Evolutionary conservation across 495 filamentous ascomycete species (phyloP), one percentile per base, ranked within the genome.

Genomic region (Polyplosphaeria fusca): DNA sequence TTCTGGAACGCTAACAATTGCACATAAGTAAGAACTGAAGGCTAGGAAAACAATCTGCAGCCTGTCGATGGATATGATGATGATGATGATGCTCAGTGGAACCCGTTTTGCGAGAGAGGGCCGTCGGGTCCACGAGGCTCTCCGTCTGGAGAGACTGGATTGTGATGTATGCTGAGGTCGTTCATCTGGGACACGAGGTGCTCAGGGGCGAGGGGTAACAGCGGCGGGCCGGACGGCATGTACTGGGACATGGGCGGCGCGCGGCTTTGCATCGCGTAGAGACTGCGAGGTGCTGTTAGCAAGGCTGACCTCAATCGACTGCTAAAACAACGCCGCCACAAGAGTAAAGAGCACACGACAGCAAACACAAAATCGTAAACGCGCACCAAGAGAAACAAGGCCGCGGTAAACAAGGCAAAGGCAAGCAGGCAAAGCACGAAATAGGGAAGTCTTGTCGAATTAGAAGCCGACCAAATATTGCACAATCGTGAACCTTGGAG

Each of bases 101-200:
- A n/a, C n/a, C n/a, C n/a, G n/a, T 68, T 71, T 47, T 70, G 68
- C 24, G 71, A 67, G 55, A 69, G 78, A 26, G 73, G 74, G 32
- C 68, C 74, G 45, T 77, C 71, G 58, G 76, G 75, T 19, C 70
- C 73, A 49, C 76, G 68, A 28, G 66, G 55, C 49, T 78, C 75
- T 37, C 76, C 69, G 62, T 78, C 70, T 54, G 63, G 70, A 45
- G 72, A 65, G 39, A 56, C 68, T 46, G 76, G 73, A 16, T 73
- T 68, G 22, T 69, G 67, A 38, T 66, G 67, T 59, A 78, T 67
- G 62, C 74, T 74, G 61, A 77, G 67, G 39, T 75, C 73, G 47
- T 77, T 78, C 58, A 78, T 69, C 41, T 68, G 72, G 28, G 71
- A 66, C 24, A 75, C 67, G 27, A 74, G 62, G 51, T n/a, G n/a